Evolutionary conservation across 441 rosid species (phyloP).

Genomic region (Brassica balearica): DNA sequence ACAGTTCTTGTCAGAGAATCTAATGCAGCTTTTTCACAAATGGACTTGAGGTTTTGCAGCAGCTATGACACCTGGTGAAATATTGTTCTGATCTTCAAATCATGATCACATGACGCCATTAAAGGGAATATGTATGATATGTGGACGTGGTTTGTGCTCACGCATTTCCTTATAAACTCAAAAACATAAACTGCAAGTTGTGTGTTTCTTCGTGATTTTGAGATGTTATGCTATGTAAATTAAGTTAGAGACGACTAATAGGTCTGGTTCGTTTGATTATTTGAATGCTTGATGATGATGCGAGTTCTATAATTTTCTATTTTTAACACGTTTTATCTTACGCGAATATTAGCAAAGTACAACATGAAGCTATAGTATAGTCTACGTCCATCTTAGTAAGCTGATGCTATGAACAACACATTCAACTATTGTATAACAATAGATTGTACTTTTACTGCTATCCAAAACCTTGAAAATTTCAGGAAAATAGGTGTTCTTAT

Average conservation of each 20-base stretch:
- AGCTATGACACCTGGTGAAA: conserved; percentile 17
- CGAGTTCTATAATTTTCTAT: background rate
- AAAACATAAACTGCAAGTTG: background rate
- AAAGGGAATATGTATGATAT: background rate
- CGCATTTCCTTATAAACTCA: background rate
- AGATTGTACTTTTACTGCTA: background rate
- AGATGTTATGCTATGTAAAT: background rate
- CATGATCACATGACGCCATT: conserved; percentile 22
- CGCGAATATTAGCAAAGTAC: background rate
- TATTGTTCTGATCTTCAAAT: conserved; percentile 26
- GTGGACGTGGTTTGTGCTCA: conserved; percentile 13
- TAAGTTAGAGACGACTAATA: background rate
- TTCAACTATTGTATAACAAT: background rate
- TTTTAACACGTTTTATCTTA: background rate
- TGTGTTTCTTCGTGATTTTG: background rate
- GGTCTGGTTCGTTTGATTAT: background rate
- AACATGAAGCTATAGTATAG: background rate
- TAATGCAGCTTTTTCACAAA: conserved; percentile 16
- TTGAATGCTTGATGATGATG: background rate
- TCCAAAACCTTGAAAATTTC: background rate
- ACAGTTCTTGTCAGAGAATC: background rate
- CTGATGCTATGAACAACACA: background rate
- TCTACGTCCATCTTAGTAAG: background rate
- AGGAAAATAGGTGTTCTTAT: background rate
- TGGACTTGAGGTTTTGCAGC: conserved; percentile 22